These are phyloP conservation scores for Cladosporium sp. DNA, from an alignment of 2,329 filamentous ascomycete genomes.

Conservation along the genomic window DNA sequence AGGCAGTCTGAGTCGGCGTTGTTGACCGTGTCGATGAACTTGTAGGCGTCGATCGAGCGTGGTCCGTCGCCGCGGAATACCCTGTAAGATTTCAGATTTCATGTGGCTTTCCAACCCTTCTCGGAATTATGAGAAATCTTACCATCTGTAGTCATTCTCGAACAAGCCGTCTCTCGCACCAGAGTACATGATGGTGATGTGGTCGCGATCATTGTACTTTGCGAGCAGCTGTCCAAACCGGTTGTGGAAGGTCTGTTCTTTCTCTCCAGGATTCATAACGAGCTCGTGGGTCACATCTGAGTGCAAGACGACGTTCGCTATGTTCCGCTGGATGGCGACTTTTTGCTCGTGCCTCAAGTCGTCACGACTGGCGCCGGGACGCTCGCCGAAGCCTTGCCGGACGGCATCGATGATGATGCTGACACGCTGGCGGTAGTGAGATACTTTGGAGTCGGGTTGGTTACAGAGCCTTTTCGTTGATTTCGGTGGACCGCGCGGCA, in stretches of 20 bases:
- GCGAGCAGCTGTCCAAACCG: background rate
- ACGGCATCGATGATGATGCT: too few relatives aligned
- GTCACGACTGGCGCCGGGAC: too few relatives aligned
- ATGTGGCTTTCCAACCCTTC: background rate
- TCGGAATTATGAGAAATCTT: background rate
- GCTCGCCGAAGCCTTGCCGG: too few relatives aligned
- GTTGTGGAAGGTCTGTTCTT: background rate
- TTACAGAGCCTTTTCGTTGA: too few relatives aligned
- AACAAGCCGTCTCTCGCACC: background rate
- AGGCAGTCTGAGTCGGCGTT: background rate
- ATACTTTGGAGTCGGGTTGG: too few relatives aligned
- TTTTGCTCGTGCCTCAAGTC: too few relatives aligned
- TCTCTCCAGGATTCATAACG: background rate
- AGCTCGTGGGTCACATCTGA: background rate
- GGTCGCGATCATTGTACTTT: background rate
- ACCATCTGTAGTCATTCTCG: background rate
- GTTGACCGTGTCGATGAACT: background rate
- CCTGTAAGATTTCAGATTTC: too few relatives aligned
- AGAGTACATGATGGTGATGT: background rate
- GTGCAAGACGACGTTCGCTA: background rate
- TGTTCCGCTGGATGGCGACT: too few relatives aligned
- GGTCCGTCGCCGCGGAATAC: background rate
- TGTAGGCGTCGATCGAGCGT: background rate
- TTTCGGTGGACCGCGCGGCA: too few relatives aligned
- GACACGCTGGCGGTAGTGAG: too few relatives aligned